These are phyloP conservation scores for Fusarium sp. DNA, from an alignment of 2,329 filamentous ascomycete genomes.

Conservation along the genomic window DNA sequence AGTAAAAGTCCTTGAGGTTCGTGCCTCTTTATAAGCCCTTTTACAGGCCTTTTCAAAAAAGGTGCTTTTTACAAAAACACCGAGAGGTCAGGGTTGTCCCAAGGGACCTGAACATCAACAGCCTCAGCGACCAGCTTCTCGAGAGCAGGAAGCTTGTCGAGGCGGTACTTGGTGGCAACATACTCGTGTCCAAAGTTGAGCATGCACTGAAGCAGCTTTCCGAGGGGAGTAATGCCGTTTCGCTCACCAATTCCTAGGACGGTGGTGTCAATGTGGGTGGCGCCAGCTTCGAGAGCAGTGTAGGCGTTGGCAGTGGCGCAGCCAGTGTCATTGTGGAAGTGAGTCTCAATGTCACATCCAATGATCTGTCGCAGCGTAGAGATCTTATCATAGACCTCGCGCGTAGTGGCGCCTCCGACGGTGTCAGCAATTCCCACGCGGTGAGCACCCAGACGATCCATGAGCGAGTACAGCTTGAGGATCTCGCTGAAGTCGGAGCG, in stretches of 20 bases:
- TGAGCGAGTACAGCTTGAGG: slow-evolving; percentile 82
- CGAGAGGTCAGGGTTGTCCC: slow-evolving; percentile 28
- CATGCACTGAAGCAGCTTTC: slow-evolving; percentile 30
- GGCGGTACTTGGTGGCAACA: slow-evolving; percentile 88
- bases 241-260: slow-evolving; percentile 65
- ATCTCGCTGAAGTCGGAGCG: slow-evolving; percentile 81
- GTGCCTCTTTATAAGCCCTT: slow-evolving; percentile 14
- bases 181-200: slow-evolving; percentile 74
- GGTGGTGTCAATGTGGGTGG: slow-evolving; percentile 84
- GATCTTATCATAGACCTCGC: slow-evolving; percentile 91
- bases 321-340: slow-evolving; percentile 86
- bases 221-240: slow-evolving; percentile 78
- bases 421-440: slow-evolving; percentile 94
- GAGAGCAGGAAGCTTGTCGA: slow-evolving; percentile 88
- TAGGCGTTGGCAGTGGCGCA: slow-evolving; percentile 92
- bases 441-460: slow-evolving; percentile 85
- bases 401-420: slow-evolving; percentile 85
- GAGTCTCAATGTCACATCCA: slow-evolving; percentile 72
- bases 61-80: slow-evolving; percentile 1
- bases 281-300: slow-evolving; percentile 88
- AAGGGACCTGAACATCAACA: slow-evolving; percentile 27
- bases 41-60: slow-evolving; percentile 9
- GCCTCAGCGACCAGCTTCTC: slow-evolving; percentile 86
- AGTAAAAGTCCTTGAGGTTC: slow-evolving; percentile 11
- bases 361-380: slow-evolving; percentile 76